These are phyloP conservation scores for Aspergillus nanangensis DNA, from an alignment of 495 filamentous ascomycete genomes.

Conservation along the genomic window DNA sequence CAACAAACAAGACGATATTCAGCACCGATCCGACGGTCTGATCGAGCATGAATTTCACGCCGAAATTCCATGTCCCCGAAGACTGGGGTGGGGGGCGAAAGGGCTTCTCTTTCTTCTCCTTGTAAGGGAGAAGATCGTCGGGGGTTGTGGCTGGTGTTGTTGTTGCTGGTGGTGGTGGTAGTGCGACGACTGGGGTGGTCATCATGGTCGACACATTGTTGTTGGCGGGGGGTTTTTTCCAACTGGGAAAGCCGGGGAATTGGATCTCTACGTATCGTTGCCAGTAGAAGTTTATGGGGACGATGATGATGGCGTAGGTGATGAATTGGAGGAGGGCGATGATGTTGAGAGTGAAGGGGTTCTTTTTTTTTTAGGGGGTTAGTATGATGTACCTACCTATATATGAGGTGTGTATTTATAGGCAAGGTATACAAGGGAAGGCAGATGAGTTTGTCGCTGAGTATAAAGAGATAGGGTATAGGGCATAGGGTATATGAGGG, in stretches of 20 bases:
- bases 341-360: slow-evolving; percentile 50
- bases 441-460: not conserved
- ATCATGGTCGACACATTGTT: not conserved
- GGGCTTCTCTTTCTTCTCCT: slow-evolving; percentile 19
- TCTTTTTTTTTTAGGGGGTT: slow-evolving; percentile 4
- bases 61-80: slow-evolving; percentile 57
- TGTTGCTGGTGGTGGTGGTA: not conserved
- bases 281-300: slow-evolving; percentile 88
- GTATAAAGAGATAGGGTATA: slow-evolving; percentile 2
- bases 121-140: slow-evolving; percentile 30
- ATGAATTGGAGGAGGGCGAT: slow-evolving; percentile 72
- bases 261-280: slow-evolving; percentile 55
- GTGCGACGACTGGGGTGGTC: no score
- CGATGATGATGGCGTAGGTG: slow-evolving; percentile 67
- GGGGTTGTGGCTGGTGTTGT: not conserved
- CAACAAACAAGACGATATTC: slow-evolving; percentile 76
- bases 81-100: slow-evolving; percentile 29
- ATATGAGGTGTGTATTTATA: no score
- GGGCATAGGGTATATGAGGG: not conserved
- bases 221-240: slow-evolving; percentile 1
- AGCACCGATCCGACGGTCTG: slow-evolving; percentile 69
- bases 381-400: not conserved
- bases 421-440: no score
- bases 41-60: slow-evolving; percentile 78
- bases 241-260: slow-evolving; percentile 44